phyloP scores from a whole-genome alignment of 345 rosid genomes.

The Camelina hispida region DNA sequence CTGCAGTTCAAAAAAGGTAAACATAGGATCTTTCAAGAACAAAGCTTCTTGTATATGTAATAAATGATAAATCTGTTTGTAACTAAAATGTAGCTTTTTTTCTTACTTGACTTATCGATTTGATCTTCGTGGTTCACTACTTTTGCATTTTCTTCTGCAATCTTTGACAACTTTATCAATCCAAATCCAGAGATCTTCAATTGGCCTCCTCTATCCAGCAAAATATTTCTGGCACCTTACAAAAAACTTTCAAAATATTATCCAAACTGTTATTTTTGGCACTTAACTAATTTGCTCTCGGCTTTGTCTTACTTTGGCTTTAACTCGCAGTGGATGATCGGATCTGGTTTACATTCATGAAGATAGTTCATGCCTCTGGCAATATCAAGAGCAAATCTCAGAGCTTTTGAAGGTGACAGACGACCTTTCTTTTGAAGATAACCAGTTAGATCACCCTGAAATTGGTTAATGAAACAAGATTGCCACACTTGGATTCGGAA shows the following conservation, averaged over 20 bases:
- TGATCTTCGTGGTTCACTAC: slow-evolving; percentile 49
- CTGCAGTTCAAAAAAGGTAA: slow-evolving; percentile 49
- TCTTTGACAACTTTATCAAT: slow-evolving; percentile 60
- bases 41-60: slow-evolving; percentile 1
- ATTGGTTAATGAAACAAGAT: slow-evolving; percentile 14
- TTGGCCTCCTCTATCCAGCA: slow-evolving; percentile 90
- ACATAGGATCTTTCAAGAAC: slow-evolving; percentile 19
- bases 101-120: slow-evolving; percentile 69
- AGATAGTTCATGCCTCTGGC: slow-evolving; percentile 82
- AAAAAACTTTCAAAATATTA: slow-evolving; percentile 62
- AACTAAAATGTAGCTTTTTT: slow-evolving; percentile 18
- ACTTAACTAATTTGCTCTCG: slow-evolving; percentile 26
- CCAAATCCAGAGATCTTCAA: slow-evolving; percentile 93
- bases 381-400: slow-evolving; percentile 47
- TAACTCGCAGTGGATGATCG: slow-evolving; percentile 85
- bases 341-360: slow-evolving; percentile 84
- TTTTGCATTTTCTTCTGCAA: slow-evolving; percentile 66
- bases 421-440: slow-evolving; percentile 88
- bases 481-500: not conserved
- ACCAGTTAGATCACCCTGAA: slow-evolving; percentile 83
- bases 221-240: slow-evolving; percentile 99
- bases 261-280: slow-evolving; percentile 22
- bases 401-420: slow-evolving; percentile 44
- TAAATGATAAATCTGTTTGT: slow-evolving; percentile 7
- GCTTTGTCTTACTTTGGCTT: slow-evolving; percentile 88